Evolutionary conservation across 306 rosid genomes (phyloP).

Genomic region (Hylodesmum podocarpum): DNA sequence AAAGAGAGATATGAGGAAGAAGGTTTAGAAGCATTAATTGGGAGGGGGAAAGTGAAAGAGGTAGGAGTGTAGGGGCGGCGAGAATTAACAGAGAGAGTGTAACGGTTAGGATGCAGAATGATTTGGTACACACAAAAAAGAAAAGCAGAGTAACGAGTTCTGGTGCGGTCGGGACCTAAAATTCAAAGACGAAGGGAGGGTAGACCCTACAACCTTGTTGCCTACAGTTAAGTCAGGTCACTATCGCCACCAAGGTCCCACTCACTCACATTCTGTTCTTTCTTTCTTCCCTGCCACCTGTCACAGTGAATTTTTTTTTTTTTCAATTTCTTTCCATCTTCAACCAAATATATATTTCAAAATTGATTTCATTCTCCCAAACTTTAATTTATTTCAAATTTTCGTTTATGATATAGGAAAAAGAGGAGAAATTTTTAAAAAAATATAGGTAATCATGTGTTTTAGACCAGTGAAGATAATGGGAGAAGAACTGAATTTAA

Average conservation of each 20-base stretch:
- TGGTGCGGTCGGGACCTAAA: slow-evolving; percentile 51
- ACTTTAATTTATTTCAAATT: too few species aligned
- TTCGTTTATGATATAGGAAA: too few species aligned
- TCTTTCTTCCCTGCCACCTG: slow-evolving; percentile 6
- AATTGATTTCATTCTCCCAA: too few species aligned
- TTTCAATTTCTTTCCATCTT: background rate
- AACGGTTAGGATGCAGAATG: slow-evolving; percentile 32
- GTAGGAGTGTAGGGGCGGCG: background rate
- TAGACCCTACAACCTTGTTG: background rate
- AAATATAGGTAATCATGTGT: too few species aligned
- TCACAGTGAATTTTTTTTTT: background rate
- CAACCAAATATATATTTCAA: too few species aligned
- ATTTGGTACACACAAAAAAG: background rate
- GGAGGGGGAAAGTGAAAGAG: too few species aligned
- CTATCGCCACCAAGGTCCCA: slow-evolving; percentile 30
- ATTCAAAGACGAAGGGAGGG: slow-evolving; percentile 16
- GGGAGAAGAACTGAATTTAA: too few species aligned
- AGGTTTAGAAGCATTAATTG: background rate
- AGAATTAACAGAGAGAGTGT: background rate
- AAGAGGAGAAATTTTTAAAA: too few species aligned
- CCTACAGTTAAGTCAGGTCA: slow-evolving; percentile 26
- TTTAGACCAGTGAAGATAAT: too few species aligned
- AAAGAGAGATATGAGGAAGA: too few species aligned
- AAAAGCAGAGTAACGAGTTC: background rate
- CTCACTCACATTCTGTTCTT: background rate